Evolutionary conservation across 176 grass and related monocot species (phyloP).

Genomic region (Carex parvula): DNA sequence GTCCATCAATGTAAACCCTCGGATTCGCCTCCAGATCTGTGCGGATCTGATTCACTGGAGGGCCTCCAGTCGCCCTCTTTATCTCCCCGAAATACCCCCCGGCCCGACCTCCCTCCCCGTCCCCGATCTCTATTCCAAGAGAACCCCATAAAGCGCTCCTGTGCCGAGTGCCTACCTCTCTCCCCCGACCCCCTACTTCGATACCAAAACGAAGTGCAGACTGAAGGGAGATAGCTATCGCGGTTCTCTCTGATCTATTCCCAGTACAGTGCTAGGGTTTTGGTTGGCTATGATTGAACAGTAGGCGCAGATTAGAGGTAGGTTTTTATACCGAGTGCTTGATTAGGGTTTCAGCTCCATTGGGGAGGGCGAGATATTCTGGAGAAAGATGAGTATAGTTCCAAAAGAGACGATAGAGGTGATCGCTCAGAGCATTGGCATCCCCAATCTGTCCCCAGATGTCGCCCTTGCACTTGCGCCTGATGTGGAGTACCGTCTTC

Average conservation of each 20-base stretch:
- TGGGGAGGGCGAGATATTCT: neutral
- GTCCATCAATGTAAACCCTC: no score
- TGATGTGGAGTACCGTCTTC: slow-evolving; percentile 92
- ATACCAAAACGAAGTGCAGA: neutral
- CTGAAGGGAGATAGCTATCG: neutral
- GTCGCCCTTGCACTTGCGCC: slow-evolving; percentile 61
- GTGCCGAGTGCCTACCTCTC: no score
- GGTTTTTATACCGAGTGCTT: neutral
- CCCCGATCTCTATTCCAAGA: no score
- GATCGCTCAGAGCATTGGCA: slow-evolving; percentile 82
- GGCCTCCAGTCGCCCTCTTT: no score
- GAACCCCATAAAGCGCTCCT: no score
- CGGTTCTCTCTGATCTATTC: neutral
- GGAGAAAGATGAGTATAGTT: slow-evolving; percentile 61
- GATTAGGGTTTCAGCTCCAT: neutral
- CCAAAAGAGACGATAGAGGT: slow-evolving; percentile 95
- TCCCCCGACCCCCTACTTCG: no score
- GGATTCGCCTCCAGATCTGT: no score
- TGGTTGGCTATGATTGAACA: neutral
- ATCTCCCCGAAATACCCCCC: no score
- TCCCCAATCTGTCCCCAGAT: slow-evolving; percentile 61
- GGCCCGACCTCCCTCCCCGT: no score
- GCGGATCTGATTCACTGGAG: no score
- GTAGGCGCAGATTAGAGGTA: neutral
- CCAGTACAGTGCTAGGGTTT: neutral